Percentiles rank a stretch among this genome's conserved stretches.
Evolutionary conservation across 768 basidiomycete species (phyloP).

Genomic region (Hypholoma fasciculare): DNA sequence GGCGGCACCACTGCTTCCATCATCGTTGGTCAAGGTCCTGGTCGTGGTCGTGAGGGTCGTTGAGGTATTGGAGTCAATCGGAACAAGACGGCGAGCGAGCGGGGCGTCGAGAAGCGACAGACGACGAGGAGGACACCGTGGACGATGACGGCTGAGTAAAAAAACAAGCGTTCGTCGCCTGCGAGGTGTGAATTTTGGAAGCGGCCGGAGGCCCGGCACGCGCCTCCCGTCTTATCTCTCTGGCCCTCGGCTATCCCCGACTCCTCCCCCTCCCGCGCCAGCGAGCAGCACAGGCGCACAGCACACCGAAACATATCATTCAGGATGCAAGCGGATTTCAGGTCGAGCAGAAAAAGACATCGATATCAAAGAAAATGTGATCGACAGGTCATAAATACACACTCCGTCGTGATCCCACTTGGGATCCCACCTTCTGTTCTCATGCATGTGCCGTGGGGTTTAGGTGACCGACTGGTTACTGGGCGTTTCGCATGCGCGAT

Average conservation of each 20-base stretch:
- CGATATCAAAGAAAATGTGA: neutral
- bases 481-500: too few species aligned
- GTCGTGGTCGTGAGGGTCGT: neutral
- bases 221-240: conserved; percentile 9
- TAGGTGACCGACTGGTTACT: too few species aligned
- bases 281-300: neutral
- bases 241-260: conserved; percentile 10
- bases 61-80: too few species aligned
- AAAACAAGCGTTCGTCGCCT: neutral
- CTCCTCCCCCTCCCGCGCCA: neutral
- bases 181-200: conserved; percentile 1
- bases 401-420: neutral
- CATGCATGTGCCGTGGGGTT: neutral
- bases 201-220: neutral
- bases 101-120: neutral
- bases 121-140: neutral
- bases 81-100: too few species aligned
- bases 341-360: neutral
- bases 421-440: neutral
- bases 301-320: neutral
- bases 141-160: neutral
- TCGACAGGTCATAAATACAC: neutral
- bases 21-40: neutral
- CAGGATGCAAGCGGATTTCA: neutral
- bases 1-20: conserved; percentile 59